These are phyloP conservation scores for Daldinia loculata DNA, from an alignment of 495 filamentous ascomycete genomes.

Conservation along the genomic window DNA sequence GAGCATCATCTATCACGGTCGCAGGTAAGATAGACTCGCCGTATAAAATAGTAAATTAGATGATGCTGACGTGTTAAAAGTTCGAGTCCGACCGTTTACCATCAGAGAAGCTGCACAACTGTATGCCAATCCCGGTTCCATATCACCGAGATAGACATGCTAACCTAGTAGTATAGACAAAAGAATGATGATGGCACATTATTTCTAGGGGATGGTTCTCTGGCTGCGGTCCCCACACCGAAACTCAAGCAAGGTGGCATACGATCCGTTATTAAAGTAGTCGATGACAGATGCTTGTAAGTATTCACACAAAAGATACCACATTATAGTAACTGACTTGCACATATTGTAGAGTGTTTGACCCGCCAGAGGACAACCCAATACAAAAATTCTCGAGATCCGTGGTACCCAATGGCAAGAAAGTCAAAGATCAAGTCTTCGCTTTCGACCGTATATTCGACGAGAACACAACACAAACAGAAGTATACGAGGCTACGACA, in stretches of 20 bases:
- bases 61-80: slow-evolving; percentile 53
- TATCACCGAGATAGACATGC: background rate
- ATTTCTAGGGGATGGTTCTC: slow-evolving; percentile 93
- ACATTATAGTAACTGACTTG: slow-evolving; percentile 5
- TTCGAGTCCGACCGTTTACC: slow-evolving; percentile 95
- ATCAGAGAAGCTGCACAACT: slow-evolving; percentile 75
- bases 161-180: slow-evolving; percentile 58
- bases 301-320: slow-evolving; percentile 46
- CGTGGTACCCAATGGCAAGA: slow-evolving; percentile 84
- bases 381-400: slow-evolving; percentile 89
- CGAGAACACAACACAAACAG: slow-evolving; percentile 89
- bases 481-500: slow-evolving; percentile 96
- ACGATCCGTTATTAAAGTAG: slow-evolving; percentile 90
- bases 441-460: slow-evolving; percentile 97
- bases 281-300: slow-evolving; percentile 96
- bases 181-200: slow-evolving; percentile 85
- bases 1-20: slow-evolving; percentile 53
- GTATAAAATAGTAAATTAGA: background rate
- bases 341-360: slow-evolving; percentile 77
- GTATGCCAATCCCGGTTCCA: slow-evolving; percentile 52
- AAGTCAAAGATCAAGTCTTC: slow-evolving; percentile 97
- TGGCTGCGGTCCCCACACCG: slow-evolving; percentile 83
- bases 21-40: slow-evolving; percentile 55
- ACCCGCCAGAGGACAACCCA: slow-evolving; percentile 95
- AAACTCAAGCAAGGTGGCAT: slow-evolving; percentile 89